Evolutionary conservation across 1,284 basidiomycete species (phyloP).

Genomic region (Trichosporon faecale): DNA sequence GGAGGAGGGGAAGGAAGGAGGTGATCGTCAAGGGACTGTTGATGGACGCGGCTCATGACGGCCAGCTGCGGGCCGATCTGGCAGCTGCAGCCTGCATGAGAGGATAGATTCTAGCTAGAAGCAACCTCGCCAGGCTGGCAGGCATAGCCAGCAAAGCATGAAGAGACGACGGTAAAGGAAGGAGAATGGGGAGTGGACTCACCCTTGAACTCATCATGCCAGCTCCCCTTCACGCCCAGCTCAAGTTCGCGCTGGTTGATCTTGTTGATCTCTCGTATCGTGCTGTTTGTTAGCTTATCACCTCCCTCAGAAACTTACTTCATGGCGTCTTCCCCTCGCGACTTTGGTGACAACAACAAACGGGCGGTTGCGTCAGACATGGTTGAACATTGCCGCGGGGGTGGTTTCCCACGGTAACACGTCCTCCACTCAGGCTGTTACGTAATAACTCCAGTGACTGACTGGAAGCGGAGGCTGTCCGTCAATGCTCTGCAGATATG

Average conservation of each 20-base stretch:
- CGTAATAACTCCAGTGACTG: neutral
- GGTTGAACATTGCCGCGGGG: neutral
- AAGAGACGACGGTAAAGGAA: no score
- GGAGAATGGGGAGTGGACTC: conserved; percentile 32
- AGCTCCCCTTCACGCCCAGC: conserved; percentile 72
- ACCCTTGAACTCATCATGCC: conserved; percentile 96
- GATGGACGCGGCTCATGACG: no score
- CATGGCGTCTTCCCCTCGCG: conserved; percentile 19
- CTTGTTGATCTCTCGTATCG: conserved; percentile 85
- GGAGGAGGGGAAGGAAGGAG: no score
- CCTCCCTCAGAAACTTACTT: conserved; percentile 21
- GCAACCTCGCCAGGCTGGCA: no score
- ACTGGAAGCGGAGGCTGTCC: neutral
- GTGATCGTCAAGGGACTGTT: no score
- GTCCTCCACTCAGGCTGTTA: neutral
- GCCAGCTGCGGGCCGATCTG: no score
- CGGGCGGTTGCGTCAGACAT: neutral
- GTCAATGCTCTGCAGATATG: no score
- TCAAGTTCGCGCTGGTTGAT: conserved; percentile 93
- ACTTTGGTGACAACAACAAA: neutral
- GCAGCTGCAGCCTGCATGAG: no score
- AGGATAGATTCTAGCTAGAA: no score
- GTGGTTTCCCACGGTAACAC: neutral
- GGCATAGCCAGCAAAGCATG: no score
- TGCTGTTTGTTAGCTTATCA: conserved; percentile 56